Evolutionary conservation across 805 yeast species (phyloP).

Genomic region (Yamadazyma tumulicola): DNA sequence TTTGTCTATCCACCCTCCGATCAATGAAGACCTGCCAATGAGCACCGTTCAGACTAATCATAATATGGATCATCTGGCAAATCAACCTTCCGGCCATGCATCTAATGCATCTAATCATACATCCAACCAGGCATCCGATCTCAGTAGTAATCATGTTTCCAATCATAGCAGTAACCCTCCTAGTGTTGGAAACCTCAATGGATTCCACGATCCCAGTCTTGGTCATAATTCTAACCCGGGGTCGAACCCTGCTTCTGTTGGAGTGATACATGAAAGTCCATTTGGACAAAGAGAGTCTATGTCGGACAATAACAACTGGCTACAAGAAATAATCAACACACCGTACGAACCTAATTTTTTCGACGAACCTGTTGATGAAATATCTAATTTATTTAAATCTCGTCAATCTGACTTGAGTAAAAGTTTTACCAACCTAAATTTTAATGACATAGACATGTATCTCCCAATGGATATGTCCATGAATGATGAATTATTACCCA

Average conservation of each 20-base stretch:
- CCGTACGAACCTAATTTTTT: constrained; percentile 57
- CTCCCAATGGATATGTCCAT: too few relatives aligned
- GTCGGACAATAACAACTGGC: constrained; percentile 50
- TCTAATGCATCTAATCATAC: background rate
- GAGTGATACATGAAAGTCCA: background rate
- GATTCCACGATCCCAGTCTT: background rate
- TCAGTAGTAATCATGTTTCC: too few relatives aligned
- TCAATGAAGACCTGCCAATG: too few relatives aligned
- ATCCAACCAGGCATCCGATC: too few relatives aligned
- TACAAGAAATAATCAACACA: constrained; percentile 64
- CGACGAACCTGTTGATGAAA: constrained; percentile 34
- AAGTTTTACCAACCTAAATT: background rate
- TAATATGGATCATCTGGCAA: constrained; percentile 3
- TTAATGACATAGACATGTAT: constrained; percentile 1
- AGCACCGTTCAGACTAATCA: background rate
- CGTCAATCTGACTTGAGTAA: constrained; percentile 66
- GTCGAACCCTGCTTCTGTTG: background rate
- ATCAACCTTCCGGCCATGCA: constrained; percentile 1
- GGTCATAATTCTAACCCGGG: too few relatives aligned
- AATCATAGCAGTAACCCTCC: too few relatives aligned
- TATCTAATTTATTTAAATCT: constrained; percentile 58
- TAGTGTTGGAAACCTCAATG: background rate
- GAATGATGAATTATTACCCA: too few relatives aligned
- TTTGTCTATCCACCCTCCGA: too few relatives aligned
- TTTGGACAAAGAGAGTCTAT: constrained; percentile 3